These are phyloP conservation scores for Penicillium subrubescens DNA, from an alignment of 495 filamentous ascomycete species.

Conservation along the genomic window DNA sequence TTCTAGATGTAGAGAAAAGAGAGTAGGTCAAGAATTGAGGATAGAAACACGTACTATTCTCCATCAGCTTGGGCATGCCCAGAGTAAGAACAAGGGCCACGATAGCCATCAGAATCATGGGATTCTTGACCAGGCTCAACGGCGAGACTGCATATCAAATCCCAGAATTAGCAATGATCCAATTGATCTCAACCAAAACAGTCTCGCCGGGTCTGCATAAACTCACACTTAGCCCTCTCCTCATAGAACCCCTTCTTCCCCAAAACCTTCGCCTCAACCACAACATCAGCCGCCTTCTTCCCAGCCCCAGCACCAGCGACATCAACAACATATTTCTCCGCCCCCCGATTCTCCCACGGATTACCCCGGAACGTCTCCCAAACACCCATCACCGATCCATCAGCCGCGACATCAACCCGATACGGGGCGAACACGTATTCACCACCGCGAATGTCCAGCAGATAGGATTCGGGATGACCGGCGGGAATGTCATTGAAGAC, in stretches of 20 bases:
- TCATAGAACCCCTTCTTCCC: constrained; percentile 72
- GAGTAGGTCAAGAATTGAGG: background rate
- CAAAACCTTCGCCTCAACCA: constrained; percentile 62
- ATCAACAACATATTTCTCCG: constrained; percentile 49
- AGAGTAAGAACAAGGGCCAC: constrained; percentile 79
- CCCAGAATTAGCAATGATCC: background rate
- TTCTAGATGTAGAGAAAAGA: background rate
- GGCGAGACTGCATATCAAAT: constrained; percentile 47
- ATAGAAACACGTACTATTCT: constrained; percentile 74
- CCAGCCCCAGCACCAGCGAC: constrained; percentile 15
- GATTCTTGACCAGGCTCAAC: constrained; percentile 79
- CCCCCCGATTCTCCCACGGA: constrained; percentile 81
- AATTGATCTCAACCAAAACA: background rate
- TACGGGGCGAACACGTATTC: constrained; percentile 75
- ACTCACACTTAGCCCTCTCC: constrained; percentile 73
- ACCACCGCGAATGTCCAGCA: constrained; percentile 72
- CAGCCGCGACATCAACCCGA: constrained; percentile 68
- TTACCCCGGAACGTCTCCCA: constrained; percentile 90
- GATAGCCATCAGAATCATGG: constrained; percentile 90
- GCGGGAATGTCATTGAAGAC: constrained; percentile 61
- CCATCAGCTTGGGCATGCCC: constrained; percentile 90
- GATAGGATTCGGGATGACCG: constrained; percentile 61
- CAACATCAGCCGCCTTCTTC: constrained; percentile 29
- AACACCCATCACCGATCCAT: constrained; percentile 52
- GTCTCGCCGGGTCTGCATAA: background rate